phyloP scores from a whole-genome alignment of 805 yeast species.

The Saccharomycopsis babjevae region DNA sequence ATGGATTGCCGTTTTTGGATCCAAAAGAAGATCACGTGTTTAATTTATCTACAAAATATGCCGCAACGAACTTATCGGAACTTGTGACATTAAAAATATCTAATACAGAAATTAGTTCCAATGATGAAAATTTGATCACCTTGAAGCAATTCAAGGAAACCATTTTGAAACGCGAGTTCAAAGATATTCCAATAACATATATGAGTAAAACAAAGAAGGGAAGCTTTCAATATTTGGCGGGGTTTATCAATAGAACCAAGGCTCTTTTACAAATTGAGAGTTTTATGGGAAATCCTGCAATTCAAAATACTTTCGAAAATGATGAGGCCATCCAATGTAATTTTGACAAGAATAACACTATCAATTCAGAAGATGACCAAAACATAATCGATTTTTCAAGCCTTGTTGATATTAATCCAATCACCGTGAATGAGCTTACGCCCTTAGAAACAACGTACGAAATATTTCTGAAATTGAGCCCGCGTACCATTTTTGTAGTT shows the following conservation, averaged over 20 bases:
- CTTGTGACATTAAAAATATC: not conserved
- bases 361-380: not conserved
- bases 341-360: not conserved
- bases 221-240: slow-evolving; percentile 23
- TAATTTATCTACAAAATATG: slow-evolving; percentile 36
- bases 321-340: not conserved
- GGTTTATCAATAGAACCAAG: slow-evolving; percentile 21
- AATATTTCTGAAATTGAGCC: slow-evolving; percentile 71
- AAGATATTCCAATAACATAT: slow-evolving; percentile 1
- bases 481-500: slow-evolving; percentile 53
- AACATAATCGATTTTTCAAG: not conserved
- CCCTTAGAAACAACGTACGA: slow-evolving; percentile 54
- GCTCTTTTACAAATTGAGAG: not conserved
- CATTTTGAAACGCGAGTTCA: not conserved
- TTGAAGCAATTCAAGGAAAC: not conserved
- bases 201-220: slow-evolving; percentile 7
- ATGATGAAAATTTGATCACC: not conserved
- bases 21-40: slow-evolving; percentile 58
- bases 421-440: slow-evolving; percentile 39
- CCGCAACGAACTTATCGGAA: slow-evolving; percentile 45
- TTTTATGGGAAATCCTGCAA: not conserved
- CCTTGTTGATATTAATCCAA: not conserved
- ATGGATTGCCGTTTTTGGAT: slow-evolving; percentile 78
- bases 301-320: not conserved
- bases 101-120: slow-evolving; percentile 14